Evolutionary conservation across 345 rosid species (phyloP).

Genomic region (Combretum micranthum): DNA sequence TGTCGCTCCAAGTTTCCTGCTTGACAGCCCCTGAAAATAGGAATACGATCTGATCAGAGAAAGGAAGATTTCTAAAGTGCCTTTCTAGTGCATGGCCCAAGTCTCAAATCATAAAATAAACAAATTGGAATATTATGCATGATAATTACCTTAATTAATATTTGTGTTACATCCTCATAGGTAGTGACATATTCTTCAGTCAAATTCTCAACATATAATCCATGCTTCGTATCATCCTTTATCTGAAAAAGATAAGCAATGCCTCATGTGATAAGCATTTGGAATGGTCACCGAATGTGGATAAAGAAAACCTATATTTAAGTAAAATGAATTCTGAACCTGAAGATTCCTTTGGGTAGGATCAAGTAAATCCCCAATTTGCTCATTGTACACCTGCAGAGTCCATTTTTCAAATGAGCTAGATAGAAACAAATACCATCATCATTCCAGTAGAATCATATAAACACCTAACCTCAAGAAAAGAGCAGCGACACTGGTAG

Average conservation of each 20-base stretch:
- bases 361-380: conserved; percentile 88
- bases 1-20: conserved; percentile 93
- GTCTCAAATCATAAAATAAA: not conserved
- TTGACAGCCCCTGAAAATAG: conserved; percentile 77
- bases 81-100: not conserved
- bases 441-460: too few relatives aligned
- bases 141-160: conserved; percentile 71
- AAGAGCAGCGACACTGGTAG: conserved; percentile 95
- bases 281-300: not conserved
- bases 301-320: conserved; percentile 4
- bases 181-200: conserved; percentile 78
- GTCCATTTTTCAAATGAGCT: too few relatives aligned
- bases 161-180: conserved; percentile 78
- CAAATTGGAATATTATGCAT: not conserved
- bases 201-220: conserved; percentile 74
- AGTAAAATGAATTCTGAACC: conserved; percentile 27
- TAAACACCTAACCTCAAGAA: conserved; percentile 61
- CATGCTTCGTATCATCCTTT: conserved; percentile 76
- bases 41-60: not conserved
- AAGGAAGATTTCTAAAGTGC: not conserved
- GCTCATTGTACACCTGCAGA: conserved; percentile 76
- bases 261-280: conserved; percentile 1
- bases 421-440: conserved; percentile 2
- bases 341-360: conserved; percentile 86
- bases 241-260: conserved; percentile 37